Base-by-base conservation (phyloP, 768 basidiomycete genomes). In the Pulveroboletus sp. region DNA sequence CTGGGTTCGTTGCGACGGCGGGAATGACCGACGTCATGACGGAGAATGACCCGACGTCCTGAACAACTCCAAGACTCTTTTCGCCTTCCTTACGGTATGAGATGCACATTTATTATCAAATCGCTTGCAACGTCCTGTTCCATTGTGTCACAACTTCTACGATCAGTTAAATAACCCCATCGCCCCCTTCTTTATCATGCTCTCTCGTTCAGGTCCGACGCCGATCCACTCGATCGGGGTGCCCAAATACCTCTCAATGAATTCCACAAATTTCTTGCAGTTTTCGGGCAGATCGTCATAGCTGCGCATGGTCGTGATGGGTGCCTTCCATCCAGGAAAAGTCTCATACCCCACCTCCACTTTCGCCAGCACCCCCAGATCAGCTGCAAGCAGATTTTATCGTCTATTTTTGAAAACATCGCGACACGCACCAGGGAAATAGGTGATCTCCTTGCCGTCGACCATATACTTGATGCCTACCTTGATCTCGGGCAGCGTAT, bases 181-280 rank as follows among this genome's bases (percentile, higher is more conserved):
- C 20, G 4, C 22, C 27, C 48, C 47, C 51, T 50, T 58, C 37
- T 66, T 69, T 43, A 84, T 55, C 87, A 93, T 95, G 55, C 81
- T 83, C 54, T 91, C 86, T 50, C 94, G 69, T 16, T 75, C 89
- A 14, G 95, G 91, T 1, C 95, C 95, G 17, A 94, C 85, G 11
- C 95, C 95, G 44, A 97, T 92, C 87, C 90, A 98, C 69, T 86
- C 83, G 49, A 97, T 76, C 42, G 83, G 85, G 10, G 88, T 82
- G 9, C 75, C 76, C 17, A 90, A 66, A 64, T 75, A 85, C 17
- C 77, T 60, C 68, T 97, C 94, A 54, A 98, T 89, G 65, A 87
- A 97, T 51, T 79, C 78, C 45, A 98, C 73, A 67, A 98, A 99
- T 60, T 76, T 79, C 74, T 78, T 82, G 74, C 92, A 94, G 52